Evolutionary conservation across 257 asterid species (phyloP), one percentile per base, ranked within the genome.

Genomic region (Knoxia roxburghii): DNA sequence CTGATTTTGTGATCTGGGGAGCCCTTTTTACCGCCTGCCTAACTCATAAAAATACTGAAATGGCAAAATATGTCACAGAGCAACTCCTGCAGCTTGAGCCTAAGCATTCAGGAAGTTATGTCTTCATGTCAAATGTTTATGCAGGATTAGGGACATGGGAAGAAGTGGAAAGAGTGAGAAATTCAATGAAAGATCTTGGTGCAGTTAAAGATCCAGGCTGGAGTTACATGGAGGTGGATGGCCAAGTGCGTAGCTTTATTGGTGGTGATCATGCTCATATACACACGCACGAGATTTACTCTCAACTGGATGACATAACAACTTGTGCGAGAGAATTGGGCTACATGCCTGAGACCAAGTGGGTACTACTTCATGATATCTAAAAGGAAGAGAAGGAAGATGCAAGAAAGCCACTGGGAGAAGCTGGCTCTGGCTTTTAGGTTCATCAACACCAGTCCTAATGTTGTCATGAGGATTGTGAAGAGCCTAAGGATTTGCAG

Each of bases 361-460:
- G 76, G 79, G 83, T 78, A 40, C n/a, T n/a, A n/a, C 83, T 81
- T 58, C 83, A 81, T 62, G 72, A 81, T 64, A 73, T 78, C 35
- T 82, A 81, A 45, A 81, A 78, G 66, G 86, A 78, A 71, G 86
- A 81, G 75, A 78, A 78, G 72, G 83, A 75, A 21, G 79, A 74
- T 57, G 73, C 79, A 75, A 61, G 83, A 77, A 81, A 66, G 72
- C 73, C 83, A 72, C 50, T 73, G 83, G 52, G 81, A 78, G 67
- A 81, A 78, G 74, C 39, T 75, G 51, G 86, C 86, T 32, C 77
- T 81, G 39, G 85, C 85, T 40, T 81, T 72, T 72, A 79, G 81
- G 49, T 77, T 81, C 43, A 66, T 78, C 39, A 75, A 73, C 46
- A 69, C 79, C 20, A 59, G 69, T 66, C 77, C 73, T 48, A 72